Percentiles rank a stretch among this genome's conserved stretches.
Evolutionary conservation across 2,329 filamentous ascomycete genomes (phyloP).

Genomic region (Ophiostoma sp.): DNA sequence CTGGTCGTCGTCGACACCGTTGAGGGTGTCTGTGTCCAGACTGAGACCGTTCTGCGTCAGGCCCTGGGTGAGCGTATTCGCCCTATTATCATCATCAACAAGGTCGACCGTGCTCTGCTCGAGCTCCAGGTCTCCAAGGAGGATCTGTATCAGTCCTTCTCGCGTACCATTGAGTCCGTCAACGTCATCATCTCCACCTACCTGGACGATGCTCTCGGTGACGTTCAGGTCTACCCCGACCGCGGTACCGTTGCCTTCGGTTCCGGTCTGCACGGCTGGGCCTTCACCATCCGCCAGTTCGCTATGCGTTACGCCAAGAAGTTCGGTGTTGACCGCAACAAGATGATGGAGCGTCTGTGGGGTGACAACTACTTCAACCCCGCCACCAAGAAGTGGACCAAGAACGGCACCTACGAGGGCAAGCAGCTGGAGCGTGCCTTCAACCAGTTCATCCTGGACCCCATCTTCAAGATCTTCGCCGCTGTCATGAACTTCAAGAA

Average conservation of each 20-base stretch:
- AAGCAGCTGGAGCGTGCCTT: conserved; percentile 91
- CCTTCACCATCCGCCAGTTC: conserved; percentile 98
- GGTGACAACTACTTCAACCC: conserved; percentile 99
- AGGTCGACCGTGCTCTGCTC: conserved; percentile 98
- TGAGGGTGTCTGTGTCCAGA: conserved; percentile 99
- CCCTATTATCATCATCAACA: conserved; percentile 99
- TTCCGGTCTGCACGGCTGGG: conserved; percentile 99
- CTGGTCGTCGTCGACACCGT: conserved; percentile 99
- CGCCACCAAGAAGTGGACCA: conserved; percentile 99
- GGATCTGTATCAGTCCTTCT: conserved; percentile 99
- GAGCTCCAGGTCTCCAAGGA: conserved; percentile 98
- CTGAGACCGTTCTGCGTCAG: conserved; percentile 98
- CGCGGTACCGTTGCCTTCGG: conserved; percentile 98
- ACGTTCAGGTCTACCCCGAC: conserved; percentile 97
- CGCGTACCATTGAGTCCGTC: conserved; percentile 98
- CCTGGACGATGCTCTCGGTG: conserved; percentile 92
- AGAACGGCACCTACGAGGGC: conserved; percentile 73
- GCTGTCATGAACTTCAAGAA: conserved; percentile 98
- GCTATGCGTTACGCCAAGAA: conserved; percentile 97
- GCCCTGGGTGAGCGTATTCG: conserved; percentile 99
- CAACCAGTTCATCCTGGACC: conserved; percentile 99
- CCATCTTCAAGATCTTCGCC: conserved; percentile 98
- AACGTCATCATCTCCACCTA: conserved; percentile 99
- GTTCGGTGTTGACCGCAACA: conserved; percentile 98
- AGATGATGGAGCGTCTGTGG: conserved; percentile 99